Evolutionary conservation across 768 basidiomycete species (phyloP).

Genomic region (Cyathus striatus): DNA sequence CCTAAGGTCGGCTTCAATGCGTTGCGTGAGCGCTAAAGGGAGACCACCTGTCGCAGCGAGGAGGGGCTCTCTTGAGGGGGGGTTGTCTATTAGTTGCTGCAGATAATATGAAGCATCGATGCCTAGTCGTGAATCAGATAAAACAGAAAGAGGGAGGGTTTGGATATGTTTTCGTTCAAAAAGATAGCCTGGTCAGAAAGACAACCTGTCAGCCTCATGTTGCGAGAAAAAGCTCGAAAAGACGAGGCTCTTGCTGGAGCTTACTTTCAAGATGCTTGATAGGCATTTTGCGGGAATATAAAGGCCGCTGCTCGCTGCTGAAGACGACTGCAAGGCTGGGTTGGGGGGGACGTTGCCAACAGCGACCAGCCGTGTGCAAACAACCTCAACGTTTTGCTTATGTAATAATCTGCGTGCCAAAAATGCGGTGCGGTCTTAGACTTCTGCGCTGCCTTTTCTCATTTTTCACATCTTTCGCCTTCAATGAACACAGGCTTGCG

Average conservation of each 20-base stretch:
- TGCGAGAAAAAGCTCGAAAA: not conserved
- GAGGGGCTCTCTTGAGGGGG: conserved; percentile 81
- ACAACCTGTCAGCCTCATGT: conserved; percentile 8
- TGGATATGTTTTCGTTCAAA: conserved; percentile 85
- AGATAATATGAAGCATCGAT: conserved; percentile 96
- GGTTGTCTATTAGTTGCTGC: conserved; percentile 66
- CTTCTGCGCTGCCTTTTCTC: too few species aligned
- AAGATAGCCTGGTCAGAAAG: conserved; percentile 60
- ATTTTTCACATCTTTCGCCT: too few species aligned
- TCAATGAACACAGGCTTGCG: too few species aligned
- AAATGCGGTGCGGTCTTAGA: conserved; percentile 95
- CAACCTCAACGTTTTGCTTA: conserved; percentile 21
- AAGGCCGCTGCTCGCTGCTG: conserved; percentile 16
- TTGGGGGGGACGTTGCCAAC: conserved; percentile 29
- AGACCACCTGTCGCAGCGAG: conserved; percentile 94
- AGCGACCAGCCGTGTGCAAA: conserved; percentile 47
- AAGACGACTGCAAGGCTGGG: conserved; percentile 20
- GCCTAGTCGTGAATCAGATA: conserved; percentile 90
- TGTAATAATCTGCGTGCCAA: conserved; percentile 34
- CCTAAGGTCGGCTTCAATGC: conserved; percentile 90
- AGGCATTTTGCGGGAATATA: conserved; percentile 46
- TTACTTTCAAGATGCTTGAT: conserved; percentile 82
- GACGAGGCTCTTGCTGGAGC: conserved; percentile 11
- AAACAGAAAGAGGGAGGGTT: conserved; percentile 71
- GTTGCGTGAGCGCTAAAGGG: conserved; percentile 79